phyloP scores from a whole-genome alignment of 768 basidiomycete genomes.

The Fistulinella prunicolor region DNA sequence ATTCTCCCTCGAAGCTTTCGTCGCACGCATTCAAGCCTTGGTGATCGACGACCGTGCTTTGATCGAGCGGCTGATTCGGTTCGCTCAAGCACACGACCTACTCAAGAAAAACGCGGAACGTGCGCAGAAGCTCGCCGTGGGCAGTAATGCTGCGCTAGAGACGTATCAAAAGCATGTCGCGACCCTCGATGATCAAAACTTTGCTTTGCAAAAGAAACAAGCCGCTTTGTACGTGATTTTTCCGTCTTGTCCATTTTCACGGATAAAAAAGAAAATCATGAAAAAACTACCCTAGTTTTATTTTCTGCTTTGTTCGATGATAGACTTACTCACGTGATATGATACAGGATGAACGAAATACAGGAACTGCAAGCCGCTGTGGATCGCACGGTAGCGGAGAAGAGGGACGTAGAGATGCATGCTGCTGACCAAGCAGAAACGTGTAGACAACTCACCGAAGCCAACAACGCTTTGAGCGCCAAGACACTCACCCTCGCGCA shows the following conservation, averaged over 20 bases:
- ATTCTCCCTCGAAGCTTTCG: constrained; percentile 77
- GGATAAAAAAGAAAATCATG: background rate
- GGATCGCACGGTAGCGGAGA: constrained; percentile 59
- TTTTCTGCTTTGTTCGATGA: background rate
- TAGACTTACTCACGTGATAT: background rate
- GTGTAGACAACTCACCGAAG: constrained; percentile 68
- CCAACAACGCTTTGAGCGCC: constrained; percentile 75
- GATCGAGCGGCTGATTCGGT: constrained; percentile 79
- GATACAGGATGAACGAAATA: constrained; percentile 62
- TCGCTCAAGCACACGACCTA: constrained; percentile 86
- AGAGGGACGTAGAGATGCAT: constrained; percentile 63
- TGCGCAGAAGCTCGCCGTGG: constrained; percentile 86
- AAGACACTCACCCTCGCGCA: constrained; percentile 52
- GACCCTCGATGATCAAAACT: constrained; percentile 73
- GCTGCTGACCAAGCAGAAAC: constrained; percentile 75
- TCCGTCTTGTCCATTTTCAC: constrained; percentile 3
- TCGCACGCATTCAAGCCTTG: constrained; percentile 72
- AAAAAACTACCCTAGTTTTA: background rate
- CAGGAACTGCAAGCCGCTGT: constrained; percentile 56
- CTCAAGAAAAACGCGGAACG: constrained; percentile 91
- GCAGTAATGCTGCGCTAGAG: constrained; percentile 74
- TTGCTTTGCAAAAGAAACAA: constrained; percentile 47
- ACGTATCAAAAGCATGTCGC: constrained; percentile 89
- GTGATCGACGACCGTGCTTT: constrained; percentile 80
- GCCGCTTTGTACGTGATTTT: constrained; percentile 51